Evolutionary conservation across 257 asterid genomes (phyloP).

Genomic region (Solanum medicagineum): DNA sequence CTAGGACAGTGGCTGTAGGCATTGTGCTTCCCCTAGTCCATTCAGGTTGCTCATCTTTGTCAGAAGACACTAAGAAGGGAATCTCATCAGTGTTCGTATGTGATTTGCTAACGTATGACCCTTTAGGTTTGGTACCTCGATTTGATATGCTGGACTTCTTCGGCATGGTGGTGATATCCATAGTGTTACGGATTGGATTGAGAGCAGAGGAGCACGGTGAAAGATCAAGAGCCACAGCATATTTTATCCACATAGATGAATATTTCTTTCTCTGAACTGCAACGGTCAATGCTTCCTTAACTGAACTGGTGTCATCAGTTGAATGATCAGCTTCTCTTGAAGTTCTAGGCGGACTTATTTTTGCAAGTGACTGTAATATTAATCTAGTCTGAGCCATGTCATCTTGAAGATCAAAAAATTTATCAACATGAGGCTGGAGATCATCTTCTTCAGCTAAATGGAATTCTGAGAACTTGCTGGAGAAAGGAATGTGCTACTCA

Average conservation of each 20-base stretch:
- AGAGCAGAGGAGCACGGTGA: slow-evolving; percentile 17
- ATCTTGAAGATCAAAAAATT: slow-evolving; percentile 38
- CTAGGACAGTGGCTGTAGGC: slow-evolving; percentile 23
- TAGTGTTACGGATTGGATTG: slow-evolving; percentile 3
- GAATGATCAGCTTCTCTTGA: slow-evolving; percentile 22
- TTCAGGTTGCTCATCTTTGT: slow-evolving; percentile 25
- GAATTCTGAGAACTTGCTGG: slow-evolving; percentile 55
- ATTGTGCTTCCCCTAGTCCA: slow-evolving; percentile 31
- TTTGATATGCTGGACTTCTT: slow-evolving; percentile 13
- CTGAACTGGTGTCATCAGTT: slow-evolving; percentile 11
- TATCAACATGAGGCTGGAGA: slow-evolving; percentile 44
- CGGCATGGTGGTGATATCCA: background rate
- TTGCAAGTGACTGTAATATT: slow-evolving; percentile 44
- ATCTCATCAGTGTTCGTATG: slow-evolving; percentile 11
- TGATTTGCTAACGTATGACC: slow-evolving; percentile 10
- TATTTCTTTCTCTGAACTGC: slow-evolving; percentile 52
- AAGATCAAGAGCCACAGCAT: slow-evolving; percentile 61
- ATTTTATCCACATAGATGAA: slow-evolving; percentile 47
- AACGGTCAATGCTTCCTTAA: slow-evolving; percentile 30
- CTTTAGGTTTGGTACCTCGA: slow-evolving; percentile 16
- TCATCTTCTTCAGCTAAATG: slow-evolving; percentile 37
- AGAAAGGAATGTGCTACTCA: background rate
- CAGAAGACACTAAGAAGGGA: slow-evolving; percentile 15
- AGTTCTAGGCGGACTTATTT: slow-evolving; percentile 31
- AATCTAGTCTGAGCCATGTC: slow-evolving; percentile 31